Base-by-base conservation (phyloP, 2,329 filamentous ascomycete species). In the Onygenales sp. region DNA sequence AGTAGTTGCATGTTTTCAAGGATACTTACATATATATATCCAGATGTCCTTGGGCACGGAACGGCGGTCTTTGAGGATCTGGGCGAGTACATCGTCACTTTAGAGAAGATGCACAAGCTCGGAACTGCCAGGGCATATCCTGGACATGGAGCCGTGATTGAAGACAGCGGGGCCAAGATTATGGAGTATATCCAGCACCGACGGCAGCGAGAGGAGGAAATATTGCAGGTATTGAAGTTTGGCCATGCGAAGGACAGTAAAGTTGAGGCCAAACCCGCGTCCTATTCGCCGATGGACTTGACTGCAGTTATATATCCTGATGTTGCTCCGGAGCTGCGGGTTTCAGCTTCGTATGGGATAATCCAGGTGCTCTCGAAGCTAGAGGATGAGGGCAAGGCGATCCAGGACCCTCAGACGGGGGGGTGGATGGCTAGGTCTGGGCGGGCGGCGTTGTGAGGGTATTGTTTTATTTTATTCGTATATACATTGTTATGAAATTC, bases 291-390 rank as follows among this genome's bases (percentile, higher is more conserved):
- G 7, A 85, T 89, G 79, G 88, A 92, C 55, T 75, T 97, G 58
- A 92, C 96, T n/a, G 87, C 86, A 69, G 74, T 87, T 35, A 89
- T 98, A 36, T 98, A 98, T 67, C 79, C 78, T 51, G 84, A 89
- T 62, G 84, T 95, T 21, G 85, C 87, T 0, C 82, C 87, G 66
- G 82, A 78, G 62, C 74, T 97, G 59, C 87, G 91, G 69, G 65
- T 78, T 9, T 85, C 91, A 7, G 93, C 93, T 0, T 83, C 87
- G 57, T 77, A 79, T 42, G 90, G 91, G 1, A 75, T 96, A 6
- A 57, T 84, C 57, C 87, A 92, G 72, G 86, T 97, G 52, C 69
- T 98, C 58, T 72, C 76, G 54, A 97, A 97, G 75, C 72, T 98
- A 59, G 74, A 83, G 66, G 73, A 70, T 10, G 93, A 97, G 62